Evolutionary conservation across 75 land plant genomes (phyloP).

Genomic region (Cunninghamia lanceolata): DNA sequence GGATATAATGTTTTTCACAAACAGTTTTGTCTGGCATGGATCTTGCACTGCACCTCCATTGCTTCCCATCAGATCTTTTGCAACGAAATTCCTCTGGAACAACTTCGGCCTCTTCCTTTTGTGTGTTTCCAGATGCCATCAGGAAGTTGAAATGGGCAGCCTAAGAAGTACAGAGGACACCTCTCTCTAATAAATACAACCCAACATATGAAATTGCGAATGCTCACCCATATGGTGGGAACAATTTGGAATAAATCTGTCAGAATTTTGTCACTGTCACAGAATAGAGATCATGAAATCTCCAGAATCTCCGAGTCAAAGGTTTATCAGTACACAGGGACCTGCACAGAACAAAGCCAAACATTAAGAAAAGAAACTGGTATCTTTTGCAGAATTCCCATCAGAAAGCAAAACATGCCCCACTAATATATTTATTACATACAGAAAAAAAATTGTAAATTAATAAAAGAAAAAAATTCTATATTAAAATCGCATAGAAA

Average conservation of each 20-base stretch:
- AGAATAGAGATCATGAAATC: background rate
- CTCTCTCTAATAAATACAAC: conserved; percentile 5
- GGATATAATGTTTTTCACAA: conserved; percentile 83
- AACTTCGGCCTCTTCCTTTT: conserved; percentile 51
- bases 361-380: background rate
- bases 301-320: background rate
- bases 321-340: background rate
- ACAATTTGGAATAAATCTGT: background rate
- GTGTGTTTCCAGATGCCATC: conserved; percentile 6
- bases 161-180: background rate
- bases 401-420: background rate
- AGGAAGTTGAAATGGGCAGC: background rate
- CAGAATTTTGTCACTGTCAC: background rate
- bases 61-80: conserved; percentile 91
- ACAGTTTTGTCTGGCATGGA: conserved; percentile 88
- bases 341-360: background rate
- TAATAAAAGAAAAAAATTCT: too few relatives aligned
- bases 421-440: too few relatives aligned
- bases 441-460: too few relatives aligned
- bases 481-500: background rate
- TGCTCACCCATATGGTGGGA: background rate
- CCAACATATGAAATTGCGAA: background rate
- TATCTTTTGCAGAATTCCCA: too few relatives aligned
- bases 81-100: conserved; percentile 80
- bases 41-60: conserved; percentile 84